Evolutionary conservation across 164 flowering plant genomes (phyloP).

Genomic region (Tetrastigma voinierianum): DNA sequence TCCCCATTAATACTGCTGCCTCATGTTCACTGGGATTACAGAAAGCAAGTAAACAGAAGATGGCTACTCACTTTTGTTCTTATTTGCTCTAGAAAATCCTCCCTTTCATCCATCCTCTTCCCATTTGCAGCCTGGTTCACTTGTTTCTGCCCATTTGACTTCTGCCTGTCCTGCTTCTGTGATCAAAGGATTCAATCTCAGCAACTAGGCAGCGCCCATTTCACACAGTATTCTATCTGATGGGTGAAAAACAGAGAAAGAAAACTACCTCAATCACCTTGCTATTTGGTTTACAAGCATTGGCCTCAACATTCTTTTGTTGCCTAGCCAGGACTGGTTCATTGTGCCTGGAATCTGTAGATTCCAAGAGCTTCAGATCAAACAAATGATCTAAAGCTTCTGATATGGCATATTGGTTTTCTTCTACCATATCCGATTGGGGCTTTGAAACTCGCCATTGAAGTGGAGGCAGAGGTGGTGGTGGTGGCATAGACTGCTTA

Average conservation of each 20-base stretch:
- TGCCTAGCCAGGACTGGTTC: constrained; percentile 31
- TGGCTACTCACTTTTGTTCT: constrained; percentile 61
- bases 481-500: constrained; percentile 36
- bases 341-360: constrained; percentile 23
- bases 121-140: constrained; percentile 25
- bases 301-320: constrained; percentile 20
- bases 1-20: neutral
- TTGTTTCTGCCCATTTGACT: constrained; percentile 26
- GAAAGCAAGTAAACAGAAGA: constrained; percentile 6
- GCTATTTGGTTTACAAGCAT: constrained; percentile 21
- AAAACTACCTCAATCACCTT: constrained; percentile 31
- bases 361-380: constrained; percentile 19
- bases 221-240: neutral
- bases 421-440: constrained; percentile 20
- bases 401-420: constrained; percentile 21
- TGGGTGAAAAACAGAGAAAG: neutral
- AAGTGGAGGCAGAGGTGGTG: constrained; percentile 72
- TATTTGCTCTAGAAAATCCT: constrained; percentile 72
- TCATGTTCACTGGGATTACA: neutral
- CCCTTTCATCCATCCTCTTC: constrained; percentile 47
- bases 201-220: neutral
- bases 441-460: constrained; percentile 49
- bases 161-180: constrained; percentile 34
- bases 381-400: constrained; percentile 22
- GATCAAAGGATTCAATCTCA: constrained; percentile 6